These are phyloP conservation scores for Zygosaccharomyces rouxii DNA, from an alignment of 805 yeast species.

Conservation along the genomic window DNA sequence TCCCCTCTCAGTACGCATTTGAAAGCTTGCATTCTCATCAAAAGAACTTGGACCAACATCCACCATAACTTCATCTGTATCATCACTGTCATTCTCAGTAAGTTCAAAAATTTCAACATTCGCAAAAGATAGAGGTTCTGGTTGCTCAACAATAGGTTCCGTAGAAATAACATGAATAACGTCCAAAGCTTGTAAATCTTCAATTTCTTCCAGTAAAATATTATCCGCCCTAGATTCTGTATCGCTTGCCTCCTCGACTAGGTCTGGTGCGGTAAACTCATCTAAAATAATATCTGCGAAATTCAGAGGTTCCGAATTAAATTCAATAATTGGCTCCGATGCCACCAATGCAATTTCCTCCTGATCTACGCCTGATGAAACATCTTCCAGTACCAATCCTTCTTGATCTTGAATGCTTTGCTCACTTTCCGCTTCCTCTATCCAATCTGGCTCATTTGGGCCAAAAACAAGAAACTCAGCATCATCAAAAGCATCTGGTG, in stretches of 20 bases:
- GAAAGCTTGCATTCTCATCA: not conserved
- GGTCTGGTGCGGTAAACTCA: constrained; percentile 5
- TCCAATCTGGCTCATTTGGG: not conserved
- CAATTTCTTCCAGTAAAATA: constrained; percentile 1
- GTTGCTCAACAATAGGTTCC: constrained; percentile 6
- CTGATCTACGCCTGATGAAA: not conserved
- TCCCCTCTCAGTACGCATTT: not conserved
- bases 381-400: constrained; percentile 4
- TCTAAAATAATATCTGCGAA: not conserved
- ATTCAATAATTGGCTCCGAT: constrained; percentile 9
- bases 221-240: not conserved
- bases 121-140: not conserved
- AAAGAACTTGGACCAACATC: not conserved
- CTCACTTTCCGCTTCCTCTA: not conserved
- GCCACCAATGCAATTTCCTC: not conserved
- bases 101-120: not conserved
- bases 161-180: not conserved
- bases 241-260: constrained; percentile 1
- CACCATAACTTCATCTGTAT: not conserved
- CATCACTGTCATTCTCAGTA: not conserved
- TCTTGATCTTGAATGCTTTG: not conserved
- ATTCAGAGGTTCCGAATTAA: not conserved
- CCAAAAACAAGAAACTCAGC: not conserved
- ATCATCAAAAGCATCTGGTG: not conserved
- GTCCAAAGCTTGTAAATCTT: not conserved